Evolutionary conservation across 1,139 yeast species (phyloP).

Genomic region (Pneumocystis canis): DNA sequence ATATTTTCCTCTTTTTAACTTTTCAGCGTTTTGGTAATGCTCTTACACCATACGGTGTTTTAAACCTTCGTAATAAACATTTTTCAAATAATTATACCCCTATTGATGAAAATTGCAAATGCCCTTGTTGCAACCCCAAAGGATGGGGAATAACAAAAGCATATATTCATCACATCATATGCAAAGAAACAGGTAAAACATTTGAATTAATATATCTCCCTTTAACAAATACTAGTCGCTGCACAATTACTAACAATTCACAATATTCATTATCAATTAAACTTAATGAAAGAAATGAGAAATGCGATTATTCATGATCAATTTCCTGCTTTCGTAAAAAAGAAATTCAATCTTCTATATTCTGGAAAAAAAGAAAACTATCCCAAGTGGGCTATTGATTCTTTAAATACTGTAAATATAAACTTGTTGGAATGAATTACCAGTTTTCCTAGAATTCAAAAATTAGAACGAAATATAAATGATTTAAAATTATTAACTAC

Average conservation of each 20-base stretch:
- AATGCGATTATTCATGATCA: constrained; percentile 28
- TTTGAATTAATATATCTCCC: not conserved
- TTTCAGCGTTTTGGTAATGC: constrained; percentile 31
- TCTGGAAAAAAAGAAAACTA: constrained; percentile 23
- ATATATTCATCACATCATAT: constrained; percentile 26
- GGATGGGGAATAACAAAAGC: constrained; percentile 30
- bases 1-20: not conserved
- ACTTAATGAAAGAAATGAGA: constrained; percentile 30
- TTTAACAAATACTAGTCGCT: constrained; percentile 26
- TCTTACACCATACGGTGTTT: constrained; percentile 27
- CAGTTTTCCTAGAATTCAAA: not conserved
- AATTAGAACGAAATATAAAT: not conserved
- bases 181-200: constrained; percentile 18
- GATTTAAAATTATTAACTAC: not conserved
- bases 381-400: constrained; percentile 32
- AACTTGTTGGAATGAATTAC: constrained; percentile 16
- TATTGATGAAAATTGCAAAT: constrained; percentile 29
- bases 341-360: constrained; percentile 26
- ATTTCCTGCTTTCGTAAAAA: constrained; percentile 27
- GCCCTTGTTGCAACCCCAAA: constrained; percentile 29
- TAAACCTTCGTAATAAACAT: constrained; percentile 25
- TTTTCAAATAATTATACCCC: constrained; percentile 27
- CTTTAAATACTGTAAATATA: constrained; percentile 26
- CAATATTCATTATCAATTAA: constrained; percentile 31
- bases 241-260: constrained; percentile 33